A percentile compares a stretch with the other conserved stretches of the same genome.
These are phyloP conservation scores for Fusarium sp. DNA, from an alignment of 2,329 filamentous ascomycete species.

Conservation along the genomic window DNA sequence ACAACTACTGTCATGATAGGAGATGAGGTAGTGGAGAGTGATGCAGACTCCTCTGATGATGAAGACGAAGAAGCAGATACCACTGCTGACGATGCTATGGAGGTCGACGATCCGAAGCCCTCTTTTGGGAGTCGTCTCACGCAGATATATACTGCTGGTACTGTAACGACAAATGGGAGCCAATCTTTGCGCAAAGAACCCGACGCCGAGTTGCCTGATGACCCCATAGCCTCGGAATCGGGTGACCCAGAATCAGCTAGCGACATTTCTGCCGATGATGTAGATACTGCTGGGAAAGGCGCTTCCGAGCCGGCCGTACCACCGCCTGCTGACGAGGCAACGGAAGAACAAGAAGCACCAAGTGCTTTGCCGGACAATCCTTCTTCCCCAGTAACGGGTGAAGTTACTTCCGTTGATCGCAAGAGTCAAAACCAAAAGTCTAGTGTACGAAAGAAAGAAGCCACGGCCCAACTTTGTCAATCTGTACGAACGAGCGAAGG, in stretches of 20 bases:
- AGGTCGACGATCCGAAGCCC: constrained; percentile 14
- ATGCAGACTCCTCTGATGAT: neutral
- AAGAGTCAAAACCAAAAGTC: constrained; percentile 30
- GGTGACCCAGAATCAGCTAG: neutral
- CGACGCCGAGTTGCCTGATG: constrained; percentile 19
- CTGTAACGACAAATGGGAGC: neutral
- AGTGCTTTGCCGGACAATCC: neutral
- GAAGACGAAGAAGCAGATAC: neutral
- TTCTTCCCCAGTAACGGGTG: neutral
- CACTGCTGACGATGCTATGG: neutral
- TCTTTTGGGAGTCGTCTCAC: constrained; percentile 38
- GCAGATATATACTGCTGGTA: constrained; percentile 37
- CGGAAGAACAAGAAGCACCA: neutral
- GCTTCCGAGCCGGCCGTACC: neutral
- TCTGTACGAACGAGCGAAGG: constrained; percentile 35
- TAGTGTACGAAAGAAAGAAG: constrained; percentile 40
- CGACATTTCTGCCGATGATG: neutral
- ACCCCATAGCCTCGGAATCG: neutral
- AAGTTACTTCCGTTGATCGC: constrained; percentile 50
- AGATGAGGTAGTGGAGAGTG: constrained; percentile 22
- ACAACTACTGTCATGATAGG: constrained; percentile 40
- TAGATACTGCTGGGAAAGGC: neutral
- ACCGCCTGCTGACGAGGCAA: neutral
- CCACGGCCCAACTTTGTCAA: constrained; percentile 39
- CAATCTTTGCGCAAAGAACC: constrained; percentile 20